Evolutionary conservation across 306 rosid genomes (phyloP).

Genomic region (Vicia sativa): DNA sequence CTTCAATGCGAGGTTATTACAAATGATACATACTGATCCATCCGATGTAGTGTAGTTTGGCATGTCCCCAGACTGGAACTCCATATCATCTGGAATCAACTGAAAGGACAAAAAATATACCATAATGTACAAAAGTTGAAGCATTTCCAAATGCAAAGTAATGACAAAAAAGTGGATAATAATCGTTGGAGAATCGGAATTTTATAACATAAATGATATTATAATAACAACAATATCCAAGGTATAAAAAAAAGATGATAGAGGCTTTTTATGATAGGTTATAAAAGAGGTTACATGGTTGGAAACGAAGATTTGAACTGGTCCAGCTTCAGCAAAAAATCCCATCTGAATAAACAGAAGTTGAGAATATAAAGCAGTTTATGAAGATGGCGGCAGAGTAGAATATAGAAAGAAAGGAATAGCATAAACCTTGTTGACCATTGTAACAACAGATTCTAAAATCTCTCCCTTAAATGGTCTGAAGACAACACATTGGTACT

Average conservation of each 20-base stretch:
- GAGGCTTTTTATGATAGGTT: not conserved
- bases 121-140: no score
- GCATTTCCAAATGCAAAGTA: no score
- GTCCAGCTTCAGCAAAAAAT: constrained; percentile 97
- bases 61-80: constrained; percentile 91
- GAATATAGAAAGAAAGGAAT: not conserved
- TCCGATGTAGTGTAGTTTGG: constrained; percentile 97
- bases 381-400: not conserved
- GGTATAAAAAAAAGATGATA: not conserved
- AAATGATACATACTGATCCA: constrained; percentile 71
- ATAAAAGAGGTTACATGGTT: constrained; percentile 68
- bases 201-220: no score
- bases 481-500: constrained; percentile 96
- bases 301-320: constrained; percentile 95
- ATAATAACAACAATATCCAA: not conserved
- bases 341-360: constrained; percentile 69
- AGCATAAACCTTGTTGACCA: constrained; percentile 85
- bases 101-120: constrained; percentile 36
- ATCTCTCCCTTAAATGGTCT: constrained; percentile 98
- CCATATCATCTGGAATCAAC: constrained; percentile 99
- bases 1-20: not conserved
- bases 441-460: constrained; percentile 90
- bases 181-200: no score
- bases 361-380: constrained; percentile 27
- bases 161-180: no score